Percentiles rank a stretch among this genome's conserved stretches.
These are phyloP conservation scores for Lentinula raphanica DNA, from an alignment of 768 basidiomycete genomes.

Conservation along the genomic window DNA sequence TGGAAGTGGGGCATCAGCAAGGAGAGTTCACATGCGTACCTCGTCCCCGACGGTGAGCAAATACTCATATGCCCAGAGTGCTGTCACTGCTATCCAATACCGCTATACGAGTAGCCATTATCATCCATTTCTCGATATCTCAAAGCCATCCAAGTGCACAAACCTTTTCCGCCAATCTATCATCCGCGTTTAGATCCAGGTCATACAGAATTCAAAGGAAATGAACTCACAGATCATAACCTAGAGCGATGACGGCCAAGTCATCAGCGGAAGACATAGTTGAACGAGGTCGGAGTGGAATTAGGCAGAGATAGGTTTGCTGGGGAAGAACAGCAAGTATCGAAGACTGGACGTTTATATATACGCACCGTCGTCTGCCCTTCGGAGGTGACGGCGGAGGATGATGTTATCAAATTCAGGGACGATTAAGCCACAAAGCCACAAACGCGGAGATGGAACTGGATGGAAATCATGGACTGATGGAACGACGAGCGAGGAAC, in stretches of 20 bases:
- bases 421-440: not conserved
- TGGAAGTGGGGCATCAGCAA: not conserved
- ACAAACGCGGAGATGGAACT: too few relatives aligned
- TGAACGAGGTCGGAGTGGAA: too few relatives aligned
- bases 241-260: not conserved
- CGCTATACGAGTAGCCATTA: not conserved
- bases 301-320: too few relatives aligned
- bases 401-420: not conserved
- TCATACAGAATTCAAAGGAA: not conserved
- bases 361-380: too few relatives aligned
- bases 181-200: too few relatives aligned
- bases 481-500: too few relatives aligned
- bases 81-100: constrained; percentile 11
- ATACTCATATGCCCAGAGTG: constrained; percentile 15
- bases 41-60: constrained; percentile 13
- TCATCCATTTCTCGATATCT: too few relatives aligned
- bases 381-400: not conserved
- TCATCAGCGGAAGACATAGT: not conserved
- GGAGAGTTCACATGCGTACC: too few relatives aligned
- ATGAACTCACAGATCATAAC: not conserved
- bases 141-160: not conserved
- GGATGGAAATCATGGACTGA: too few relatives aligned
- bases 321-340: too few relatives aligned
- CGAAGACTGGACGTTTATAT: too few relatives aligned
- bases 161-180: not conserved